Conservation (phyloP, 371 early-diverging fungal genomes). For the Mortierella sp. region DNA sequence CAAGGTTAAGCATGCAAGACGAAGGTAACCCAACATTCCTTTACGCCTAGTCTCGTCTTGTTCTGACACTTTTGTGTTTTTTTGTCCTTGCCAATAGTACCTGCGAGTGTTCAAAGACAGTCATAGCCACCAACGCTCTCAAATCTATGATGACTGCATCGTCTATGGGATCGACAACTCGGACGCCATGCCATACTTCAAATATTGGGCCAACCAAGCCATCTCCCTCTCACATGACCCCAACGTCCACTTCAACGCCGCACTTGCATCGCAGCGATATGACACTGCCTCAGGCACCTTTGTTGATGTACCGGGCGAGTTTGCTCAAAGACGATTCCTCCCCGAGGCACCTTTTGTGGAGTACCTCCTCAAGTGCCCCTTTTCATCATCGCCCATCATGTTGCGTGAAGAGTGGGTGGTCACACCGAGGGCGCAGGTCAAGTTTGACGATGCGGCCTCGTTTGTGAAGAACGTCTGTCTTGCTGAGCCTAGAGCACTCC, state of each 20-base stretch:
- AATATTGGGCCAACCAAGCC: too few species aligned
- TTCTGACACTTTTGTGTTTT: not conserved
- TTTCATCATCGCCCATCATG: not conserved
- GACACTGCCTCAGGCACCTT: not conserved
- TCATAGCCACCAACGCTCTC: not conserved
- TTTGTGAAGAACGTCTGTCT: slow-evolving; percentile 18
- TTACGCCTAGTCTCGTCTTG: too few species aligned
- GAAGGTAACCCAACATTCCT: too few species aligned
- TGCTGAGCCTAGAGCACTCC: not conserved
- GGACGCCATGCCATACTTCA: not conserved
- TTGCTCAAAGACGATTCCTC: slow-evolving; percentile 8
- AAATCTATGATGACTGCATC: not conserved
- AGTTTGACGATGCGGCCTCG: slow-evolving; percentile 9
- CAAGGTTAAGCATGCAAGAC: too few species aligned
- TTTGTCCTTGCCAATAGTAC: not conserved
- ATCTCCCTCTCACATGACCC: slow-evolving; percentile 21
- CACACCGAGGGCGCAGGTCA: not conserved
- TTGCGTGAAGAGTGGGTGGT: slow-evolving; percentile 19
- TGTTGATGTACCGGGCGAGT: slow-evolving; percentile 8
- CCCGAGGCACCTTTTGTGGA: slow-evolving; percentile 15
- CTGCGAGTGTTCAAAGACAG: not conserved
- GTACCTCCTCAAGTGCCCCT: slow-evolving; percentile 17
- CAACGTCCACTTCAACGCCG: slow-evolving; percentile 21
- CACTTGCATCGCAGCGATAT: slow-evolving; percentile 15
- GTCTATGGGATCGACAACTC: not conserved